Conservation (phyloP, 495 filamentous ascomycete species). For the Filosporella fistucella region DNA sequence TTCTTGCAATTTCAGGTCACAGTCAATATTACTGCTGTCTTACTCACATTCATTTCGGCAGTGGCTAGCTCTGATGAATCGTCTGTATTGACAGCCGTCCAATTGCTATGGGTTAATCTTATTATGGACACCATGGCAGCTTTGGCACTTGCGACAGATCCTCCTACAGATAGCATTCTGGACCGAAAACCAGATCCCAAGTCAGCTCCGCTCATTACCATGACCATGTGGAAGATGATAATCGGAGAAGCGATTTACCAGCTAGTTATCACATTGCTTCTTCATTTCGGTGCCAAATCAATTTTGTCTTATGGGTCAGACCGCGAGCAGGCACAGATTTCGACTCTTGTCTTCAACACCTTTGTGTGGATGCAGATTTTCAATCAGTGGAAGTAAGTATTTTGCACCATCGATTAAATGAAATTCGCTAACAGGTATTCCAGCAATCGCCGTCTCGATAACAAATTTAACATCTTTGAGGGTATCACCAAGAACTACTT, state of each 20-base stretch:
- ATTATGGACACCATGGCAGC: constrained; percentile 95
- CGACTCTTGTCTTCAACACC: constrained; percentile 84
- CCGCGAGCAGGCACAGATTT: constrained; percentile 43
- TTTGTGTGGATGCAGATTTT: constrained; percentile 98
- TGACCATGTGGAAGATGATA: constrained; percentile 97
- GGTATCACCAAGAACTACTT: constrained; percentile 72
- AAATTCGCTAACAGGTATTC: constrained; percentile 27
- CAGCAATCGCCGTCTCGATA: constrained; percentile 81
- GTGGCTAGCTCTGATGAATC: constrained; percentile 60
- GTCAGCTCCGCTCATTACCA: constrained; percentile 68
- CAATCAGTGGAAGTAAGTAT: constrained; percentile 82
- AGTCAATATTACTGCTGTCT: constrained; percentile 84
- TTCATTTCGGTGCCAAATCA: constrained; percentile 64
- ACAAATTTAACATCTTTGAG: constrained; percentile 86
- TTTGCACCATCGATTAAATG: constrained; percentile 20
- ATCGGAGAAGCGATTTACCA: constrained; percentile 82
- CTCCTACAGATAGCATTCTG: constrained; percentile 72
- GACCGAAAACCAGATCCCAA: constrained; percentile 82
- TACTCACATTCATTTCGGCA: constrained; percentile 78
- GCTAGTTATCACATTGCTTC: constrained; percentile 68
- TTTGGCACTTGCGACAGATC: constrained; percentile 80
- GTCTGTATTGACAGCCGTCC: constrained; percentile 79
- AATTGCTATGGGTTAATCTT: constrained; percentile 87
- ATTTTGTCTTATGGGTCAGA: constrained; percentile 52
- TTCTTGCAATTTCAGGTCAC: constrained; percentile 92